Evolutionary conservation across 768 basidiomycete genomes (phyloP).

Genomic region (Clavaria fumosa): DNA sequence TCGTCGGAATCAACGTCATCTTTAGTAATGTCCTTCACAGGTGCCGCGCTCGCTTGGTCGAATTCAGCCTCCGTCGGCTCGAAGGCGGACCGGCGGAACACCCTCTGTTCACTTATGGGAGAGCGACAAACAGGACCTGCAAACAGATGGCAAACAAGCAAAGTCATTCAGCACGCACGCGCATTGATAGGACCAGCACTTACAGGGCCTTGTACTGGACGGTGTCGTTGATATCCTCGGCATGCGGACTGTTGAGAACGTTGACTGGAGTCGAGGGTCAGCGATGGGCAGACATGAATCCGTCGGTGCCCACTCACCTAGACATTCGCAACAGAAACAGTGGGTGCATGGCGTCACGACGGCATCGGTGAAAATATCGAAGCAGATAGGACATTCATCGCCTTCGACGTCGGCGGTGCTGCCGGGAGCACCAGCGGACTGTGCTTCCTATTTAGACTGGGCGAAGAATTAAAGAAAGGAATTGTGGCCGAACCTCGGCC

Average conservation of each 20-base stretch:
- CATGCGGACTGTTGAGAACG: conserved; percentile 26
- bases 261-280: conserved; percentile 19
- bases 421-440: too few relatives aligned
- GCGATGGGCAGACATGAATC: neutral
- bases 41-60: conserved; percentile 18
- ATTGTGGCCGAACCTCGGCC: conserved; percentile 25
- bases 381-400: conserved; percentile 57
- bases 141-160: neutral
- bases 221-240: conserved; percentile 22
- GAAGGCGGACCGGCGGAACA: conserved; percentile 55
- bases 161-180: conserved; percentile 17
- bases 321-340: conserved; percentile 46
- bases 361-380: conserved; percentile 37
- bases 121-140: conserved; percentile 54
- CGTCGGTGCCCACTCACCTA: conserved; percentile 21
- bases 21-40: conserved; percentile 18
- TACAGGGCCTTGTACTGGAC: conserved; percentile 21
- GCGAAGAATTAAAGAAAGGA: neutral
- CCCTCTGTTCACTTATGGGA: conserved; percentile 28
- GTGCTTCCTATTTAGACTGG: conserved; percentile 34
- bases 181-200: too few relatives aligned
- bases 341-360: conserved; percentile 46
- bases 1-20: conserved; percentile 31
- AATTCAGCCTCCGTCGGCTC: conserved; percentile 51
- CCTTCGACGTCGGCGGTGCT: conserved; percentile 31